Percentiles rank a stretch among this genome's conserved stretches.
Evolutionary conservation across 2,329 filamentous ascomycete species (phyloP).

Genomic region (Phaeosphaeriaceae sp.): DNA sequence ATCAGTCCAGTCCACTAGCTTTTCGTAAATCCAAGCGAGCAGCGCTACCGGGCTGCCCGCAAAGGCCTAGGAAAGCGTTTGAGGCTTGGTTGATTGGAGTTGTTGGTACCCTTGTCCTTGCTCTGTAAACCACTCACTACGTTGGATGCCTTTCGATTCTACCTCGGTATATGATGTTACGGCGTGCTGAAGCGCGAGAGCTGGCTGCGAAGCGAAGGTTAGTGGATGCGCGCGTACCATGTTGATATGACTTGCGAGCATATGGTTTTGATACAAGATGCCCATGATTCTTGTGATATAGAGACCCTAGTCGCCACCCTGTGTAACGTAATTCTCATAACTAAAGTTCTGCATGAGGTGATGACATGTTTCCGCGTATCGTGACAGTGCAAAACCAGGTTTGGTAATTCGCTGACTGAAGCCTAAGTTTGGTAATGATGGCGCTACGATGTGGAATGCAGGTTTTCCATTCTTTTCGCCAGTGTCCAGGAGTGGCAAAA

Average conservation of each 20-base stretch:
- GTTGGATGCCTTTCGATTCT: conserved; percentile 60
- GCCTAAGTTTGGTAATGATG: conserved; percentile 63
- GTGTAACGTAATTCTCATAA: conserved; percentile 62
- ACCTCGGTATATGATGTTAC: conserved; percentile 60
- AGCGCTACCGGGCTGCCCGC: conserved; percentile 73
- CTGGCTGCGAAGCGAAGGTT: conserved; percentile 57
- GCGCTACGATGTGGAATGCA: conserved; percentile 61
- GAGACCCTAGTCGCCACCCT: conserved; percentile 76
- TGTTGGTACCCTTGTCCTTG: conserved; percentile 66
- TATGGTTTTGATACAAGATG: conserved; percentile 62
- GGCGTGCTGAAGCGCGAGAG: conserved; percentile 63
- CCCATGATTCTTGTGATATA: conserved; percentile 69
- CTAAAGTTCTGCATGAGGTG: conserved; percentile 73
- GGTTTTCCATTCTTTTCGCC: conserved; percentile 47
- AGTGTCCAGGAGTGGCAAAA: conserved; percentile 57
- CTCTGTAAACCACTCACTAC: conserved; percentile 63
- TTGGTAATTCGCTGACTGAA: conserved; percentile 59
- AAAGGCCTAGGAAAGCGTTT: conserved; percentile 73
- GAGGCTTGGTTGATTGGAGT: conserved; percentile 71
- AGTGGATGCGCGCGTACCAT: conserved; percentile 55
- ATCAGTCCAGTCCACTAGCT: conserved; percentile 79
- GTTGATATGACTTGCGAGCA: conserved; percentile 69
- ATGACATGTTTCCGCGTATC: conserved; percentile 70
- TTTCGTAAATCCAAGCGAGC: conserved; percentile 82
- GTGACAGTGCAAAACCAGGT: conserved; percentile 63